Evolutionary conservation across 257 asterid genomes (phyloP).

Genomic region (Solanum stenotomum): DNA sequence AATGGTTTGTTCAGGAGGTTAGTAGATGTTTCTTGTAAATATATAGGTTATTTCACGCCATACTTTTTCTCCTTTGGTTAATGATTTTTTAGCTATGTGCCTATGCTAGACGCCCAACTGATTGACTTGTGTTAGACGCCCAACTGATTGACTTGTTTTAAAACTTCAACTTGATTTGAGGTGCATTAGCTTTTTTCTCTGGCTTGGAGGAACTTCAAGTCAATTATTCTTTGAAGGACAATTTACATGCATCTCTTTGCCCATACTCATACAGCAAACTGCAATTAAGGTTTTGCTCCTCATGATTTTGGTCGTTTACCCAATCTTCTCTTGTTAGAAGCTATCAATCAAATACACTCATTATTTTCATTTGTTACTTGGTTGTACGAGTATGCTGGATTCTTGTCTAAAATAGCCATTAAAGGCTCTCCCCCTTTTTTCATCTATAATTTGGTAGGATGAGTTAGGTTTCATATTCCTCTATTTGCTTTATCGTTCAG

Average conservation of each 20-base stretch:
- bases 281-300: not conserved
- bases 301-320: not conserved
- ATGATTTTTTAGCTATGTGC: not conserved
- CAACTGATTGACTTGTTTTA: not conserved
- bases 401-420: not conserved
- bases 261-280: not conserved
- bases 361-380: not conserved
- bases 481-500: not conserved
- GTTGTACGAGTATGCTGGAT: not conserved
- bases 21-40: conserved; percentile 13
- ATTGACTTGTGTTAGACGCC: not conserved
- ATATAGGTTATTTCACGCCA: not conserved
- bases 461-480: not conserved
- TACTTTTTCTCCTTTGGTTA: not conserved
- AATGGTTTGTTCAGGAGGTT: conserved; percentile 96
- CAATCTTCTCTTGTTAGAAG: not conserved
- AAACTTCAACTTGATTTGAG: not conserved
- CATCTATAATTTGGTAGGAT: not conserved
- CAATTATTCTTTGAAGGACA: not conserved
- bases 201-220: not conserved
- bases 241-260: not conserved
- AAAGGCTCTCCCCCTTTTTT: not conserved
- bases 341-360: not conserved
- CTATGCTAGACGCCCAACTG: not conserved
- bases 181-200: not conserved